These are phyloP conservation scores for Parastagonospora nodorum DNA, from an alignment of 2,329 filamentous ascomycete species.

Conservation along the genomic window DNA sequence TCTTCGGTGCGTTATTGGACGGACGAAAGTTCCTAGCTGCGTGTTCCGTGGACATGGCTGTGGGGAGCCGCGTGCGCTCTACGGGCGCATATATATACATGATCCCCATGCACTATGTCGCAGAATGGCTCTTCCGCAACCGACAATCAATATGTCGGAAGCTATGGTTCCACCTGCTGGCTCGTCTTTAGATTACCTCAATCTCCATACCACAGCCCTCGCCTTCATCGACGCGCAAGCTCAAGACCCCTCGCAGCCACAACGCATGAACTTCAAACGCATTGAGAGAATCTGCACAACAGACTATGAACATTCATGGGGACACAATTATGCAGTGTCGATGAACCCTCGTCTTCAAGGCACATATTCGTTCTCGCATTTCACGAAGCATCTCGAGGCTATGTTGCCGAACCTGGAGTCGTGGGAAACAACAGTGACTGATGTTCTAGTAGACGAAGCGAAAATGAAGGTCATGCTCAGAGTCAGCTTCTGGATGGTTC, in stretches of 20 bases:
- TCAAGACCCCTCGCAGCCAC: conserved; percentile 1
- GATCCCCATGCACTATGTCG: too few species aligned
- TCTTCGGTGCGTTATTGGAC: too few species aligned
- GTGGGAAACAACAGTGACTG: conserved; percentile 25
- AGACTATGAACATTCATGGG: conserved; percentile 30
- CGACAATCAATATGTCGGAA: background rate
- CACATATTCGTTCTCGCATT: conserved; percentile 18
- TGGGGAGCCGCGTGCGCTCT: too few species aligned
- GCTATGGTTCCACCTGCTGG: background rate
- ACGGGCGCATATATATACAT: too few species aligned
- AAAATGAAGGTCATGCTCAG: conserved; percentile 25
- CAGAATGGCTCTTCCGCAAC: background rate
- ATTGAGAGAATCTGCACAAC: conserved; percentile 22
- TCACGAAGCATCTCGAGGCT: conserved; percentile 21
- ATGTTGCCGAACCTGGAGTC: conserved; percentile 28
- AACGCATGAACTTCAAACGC: conserved; percentile 16
- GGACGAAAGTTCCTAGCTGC: too few species aligned
- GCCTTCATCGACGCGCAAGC: conserved; percentile 20
- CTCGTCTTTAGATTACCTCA: conserved; percentile 12
- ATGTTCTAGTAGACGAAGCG: conserved; percentile 33
- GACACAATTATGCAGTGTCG: conserved; percentile 36
- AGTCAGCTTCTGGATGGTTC: conserved; percentile 32
- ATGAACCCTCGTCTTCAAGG: conserved; percentile 24
- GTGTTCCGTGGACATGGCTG: too few species aligned
- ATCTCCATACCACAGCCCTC: conserved; percentile 18